A percentile compares a stretch with the other conserved stretches of the same genome.
These are phyloP conservation scores for Plasmodium vinckei DNA, from an alignment of 169 alveolate genomes.

Conservation along the genomic window DNA sequence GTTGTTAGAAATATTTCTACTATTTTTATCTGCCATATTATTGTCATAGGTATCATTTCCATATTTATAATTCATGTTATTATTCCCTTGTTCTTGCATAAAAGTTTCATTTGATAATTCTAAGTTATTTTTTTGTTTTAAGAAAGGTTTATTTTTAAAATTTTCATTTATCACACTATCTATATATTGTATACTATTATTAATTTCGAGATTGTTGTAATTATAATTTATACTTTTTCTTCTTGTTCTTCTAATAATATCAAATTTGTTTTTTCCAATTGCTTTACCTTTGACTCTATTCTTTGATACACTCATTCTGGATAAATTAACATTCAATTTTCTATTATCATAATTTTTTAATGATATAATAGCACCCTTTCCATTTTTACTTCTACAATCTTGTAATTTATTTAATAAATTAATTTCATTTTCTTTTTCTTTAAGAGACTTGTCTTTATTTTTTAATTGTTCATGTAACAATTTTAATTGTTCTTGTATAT, in stretches of 20 bases:
- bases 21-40: background rate
- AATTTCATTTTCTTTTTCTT: constrained; percentile 69
- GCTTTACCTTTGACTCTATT: constrained; percentile 51
- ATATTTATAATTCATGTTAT: background rate
- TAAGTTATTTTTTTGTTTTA: constrained; percentile 57
- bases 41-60: background rate
- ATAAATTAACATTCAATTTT: constrained; percentile 26
- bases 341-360: constrained; percentile 63
- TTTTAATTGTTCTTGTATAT: constrained; percentile 71
- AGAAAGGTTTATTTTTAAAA: constrained; percentile 58
- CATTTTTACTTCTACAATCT: constrained; percentile 54
- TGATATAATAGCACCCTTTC: constrained; percentile 71
- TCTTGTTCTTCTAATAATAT: constrained; percentile 58
- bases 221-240: constrained; percentile 71
- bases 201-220: constrained; percentile 67
- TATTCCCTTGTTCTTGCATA: constrained; percentile 1
- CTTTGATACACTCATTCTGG: constrained; percentile 40
- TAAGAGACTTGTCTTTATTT: constrained; percentile 66
- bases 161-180: constrained; percentile 75
- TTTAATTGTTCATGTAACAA: constrained; percentile 68
- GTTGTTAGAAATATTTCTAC: background rate
- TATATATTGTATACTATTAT: constrained; percentile 74
- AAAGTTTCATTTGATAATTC: constrained; percentile 32
- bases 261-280: constrained; percentile 63
- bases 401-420: constrained; percentile 60